Base-by-base conservation (phyloP, 2,329 filamentous ascomycete genomes). In the Myriosclerotinia duriaeana region DNA sequence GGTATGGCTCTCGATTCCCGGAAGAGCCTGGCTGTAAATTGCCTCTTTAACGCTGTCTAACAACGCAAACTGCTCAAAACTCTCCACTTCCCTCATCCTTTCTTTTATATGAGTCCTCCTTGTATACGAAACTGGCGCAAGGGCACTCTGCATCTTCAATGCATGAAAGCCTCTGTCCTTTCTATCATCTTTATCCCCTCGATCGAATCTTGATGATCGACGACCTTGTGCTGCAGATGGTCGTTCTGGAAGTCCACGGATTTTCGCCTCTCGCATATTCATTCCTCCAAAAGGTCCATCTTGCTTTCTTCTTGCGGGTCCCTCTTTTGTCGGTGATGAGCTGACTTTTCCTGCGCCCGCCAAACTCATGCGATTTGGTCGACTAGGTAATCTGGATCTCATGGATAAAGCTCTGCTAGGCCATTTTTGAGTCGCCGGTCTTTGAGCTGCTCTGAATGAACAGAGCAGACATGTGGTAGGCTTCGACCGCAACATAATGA, bases 71-170 rank as follows among this genome's bases (percentile, higher is more conserved):
- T 92, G 84, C 66, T 92, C 87, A 77, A 99, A 99, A 22, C 86
- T 87, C 48, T 92, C 90, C 66, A 93, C 82, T 61, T 89, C 83
- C 58, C 85, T 81, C 80, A 87, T 92, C 64, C 78, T 78, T 6
- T 81, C 79, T 76, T 85, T 85, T 68, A 85, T 78, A 6, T 65
- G 71, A 67, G 79, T 78, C 65, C 87, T 83, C 72, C 87, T 85
- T 48, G 86, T 86, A 76, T 97, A 97, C 0, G 92, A 86, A 5
- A 98, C 83, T 3, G 88, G 86, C 2, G 91, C 82, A 70, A 98
- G 81, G 2, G 90, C 84, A 62, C 88, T 87, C 77, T 97, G 94
- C 94, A 98, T 98, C 80, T 96, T 97, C 77, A 98, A 82, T 5
- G 94, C 93, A 76, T 96, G 93, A 78, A 69, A 76, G 54, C 64